Evolutionary conservation across 179 eudicot species (phyloP).

Genomic region (Spergularia azorica): DNA sequence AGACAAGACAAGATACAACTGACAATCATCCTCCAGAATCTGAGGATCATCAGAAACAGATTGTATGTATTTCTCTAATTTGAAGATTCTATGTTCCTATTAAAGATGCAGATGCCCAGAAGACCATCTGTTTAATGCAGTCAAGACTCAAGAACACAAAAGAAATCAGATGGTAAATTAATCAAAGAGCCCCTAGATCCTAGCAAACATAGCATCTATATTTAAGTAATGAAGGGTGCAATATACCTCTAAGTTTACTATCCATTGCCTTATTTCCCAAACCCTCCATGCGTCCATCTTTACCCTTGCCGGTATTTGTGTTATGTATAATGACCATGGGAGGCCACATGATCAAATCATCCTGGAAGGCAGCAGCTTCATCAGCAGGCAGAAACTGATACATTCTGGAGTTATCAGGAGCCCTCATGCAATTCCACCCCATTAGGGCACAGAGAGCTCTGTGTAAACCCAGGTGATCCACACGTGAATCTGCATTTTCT

Average conservation of each 20-base stretch:
- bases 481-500: conserved; percentile 60
- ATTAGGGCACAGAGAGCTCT: conserved; percentile 89
- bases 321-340: conserved; percentile 84
- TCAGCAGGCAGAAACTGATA: conserved; percentile 81
- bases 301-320: conserved; percentile 81
- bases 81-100: background rate
- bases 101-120: background rate
- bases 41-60: background rate
- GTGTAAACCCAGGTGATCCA: conserved; percentile 96
- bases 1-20: no score
- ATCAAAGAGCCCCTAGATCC: conserved; percentile 3
- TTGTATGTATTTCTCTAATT: background rate
- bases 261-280: conserved; percentile 96
- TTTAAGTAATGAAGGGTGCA: conserved; percentile 36
- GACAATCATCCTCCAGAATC: background rate
- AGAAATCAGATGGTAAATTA: background rate
- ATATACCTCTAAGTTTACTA: conserved; percentile 81
- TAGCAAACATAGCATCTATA: conserved; percentile 20
- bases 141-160: conserved; percentile 3
- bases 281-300: conserved; percentile 95
- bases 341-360: conserved; percentile 93
- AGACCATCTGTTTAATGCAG: background rate
- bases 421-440: conserved; percentile 87
- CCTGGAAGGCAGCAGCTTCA: conserved; percentile 74
- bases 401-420: conserved; percentile 76